These are phyloP conservation scores for Aspergillus panamensis DNA, from an alignment of 495 filamentous ascomycete species.

Conservation along the genomic window DNA sequence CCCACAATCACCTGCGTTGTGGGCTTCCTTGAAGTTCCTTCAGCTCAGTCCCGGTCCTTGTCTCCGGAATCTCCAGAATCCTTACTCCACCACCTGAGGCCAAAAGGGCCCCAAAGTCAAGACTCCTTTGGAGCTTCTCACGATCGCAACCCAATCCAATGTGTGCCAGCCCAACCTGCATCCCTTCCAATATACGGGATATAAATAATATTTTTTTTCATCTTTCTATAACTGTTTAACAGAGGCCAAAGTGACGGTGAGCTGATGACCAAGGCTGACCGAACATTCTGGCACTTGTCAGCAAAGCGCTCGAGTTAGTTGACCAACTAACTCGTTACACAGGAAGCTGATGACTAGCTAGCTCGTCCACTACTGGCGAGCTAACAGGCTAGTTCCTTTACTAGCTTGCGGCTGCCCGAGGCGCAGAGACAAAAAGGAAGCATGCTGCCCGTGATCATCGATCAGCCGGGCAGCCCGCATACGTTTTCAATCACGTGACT, in stretches of 20 bases:
- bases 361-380: constrained; percentile 7
- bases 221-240: not conserved
- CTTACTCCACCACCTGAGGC: constrained; percentile 15
- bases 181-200: not conserved
- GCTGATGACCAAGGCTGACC: not conserved
- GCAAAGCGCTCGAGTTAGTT: not conserved
- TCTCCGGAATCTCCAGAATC: constrained; percentile 15
- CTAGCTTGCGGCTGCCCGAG: constrained; percentile 18
- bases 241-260: not conserved
- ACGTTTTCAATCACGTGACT: constrained; percentile 39
- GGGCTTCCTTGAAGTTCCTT: constrained; percentile 15
- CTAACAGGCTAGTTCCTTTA: constrained; percentile 9
- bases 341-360: constrained; percentile 8
- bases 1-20: constrained; percentile 22
- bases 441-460: constrained; percentile 26
- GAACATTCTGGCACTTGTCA: not conserved
- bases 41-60: constrained; percentile 13
- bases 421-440: constrained; percentile 19
- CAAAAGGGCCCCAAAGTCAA: not conserved
- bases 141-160: not conserved
- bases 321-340: not conserved
- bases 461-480: constrained; percentile 44
- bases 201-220: not conserved
- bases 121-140: too few species aligned
- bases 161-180: not conserved